Percentiles rank a stretch among this genome's conserved stretches.
Evolutionary conservation across 2,329 filamentous ascomycete genomes (phyloP).

Genomic region (Cytospora chrysosperma): DNA sequence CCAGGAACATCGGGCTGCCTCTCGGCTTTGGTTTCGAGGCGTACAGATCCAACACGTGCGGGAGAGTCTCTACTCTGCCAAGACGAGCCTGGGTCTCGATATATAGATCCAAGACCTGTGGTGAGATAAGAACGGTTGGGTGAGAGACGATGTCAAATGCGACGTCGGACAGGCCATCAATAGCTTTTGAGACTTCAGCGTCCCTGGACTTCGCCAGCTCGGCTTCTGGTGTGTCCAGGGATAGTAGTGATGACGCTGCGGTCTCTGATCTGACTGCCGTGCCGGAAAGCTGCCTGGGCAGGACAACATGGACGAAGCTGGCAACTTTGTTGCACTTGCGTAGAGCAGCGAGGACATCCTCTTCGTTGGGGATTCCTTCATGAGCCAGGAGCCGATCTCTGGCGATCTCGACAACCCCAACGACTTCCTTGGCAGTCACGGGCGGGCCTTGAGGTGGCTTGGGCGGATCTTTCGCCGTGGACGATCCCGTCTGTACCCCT

Average conservation of each 20-base stretch:
- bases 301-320: conserved; percentile 32
- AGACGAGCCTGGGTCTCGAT: conserved; percentile 74
- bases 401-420: conserved; percentile 42
- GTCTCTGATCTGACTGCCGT: conserved; percentile 41
- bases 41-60: conserved; percentile 77
- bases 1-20: conserved; percentile 56
- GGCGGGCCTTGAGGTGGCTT: not conserved
- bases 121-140: conserved; percentile 77
- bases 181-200: conserved; percentile 32
- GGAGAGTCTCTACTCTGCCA: conserved; percentile 71
- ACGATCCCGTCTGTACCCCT: conserved; percentile 1
- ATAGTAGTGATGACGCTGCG: conserved; percentile 55
- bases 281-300: conserved; percentile 42
- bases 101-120: conserved; percentile 69
- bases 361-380: conserved; percentile 44
- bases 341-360: conserved; percentile 44
- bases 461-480: not conserved
- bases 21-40: conserved; percentile 75
- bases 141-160: conserved; percentile 72
- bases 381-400: conserved; percentile 44
- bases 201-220: conserved; percentile 12
- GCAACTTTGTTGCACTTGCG: conserved; percentile 46
- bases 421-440: conserved; percentile 34
- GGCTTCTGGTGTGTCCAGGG: conserved; percentile 33
- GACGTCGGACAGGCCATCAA: conserved; percentile 54